phyloP scores from a whole-genome alignment of 2,329 filamentous ascomycete genomes.

The Dactylellina drechsleri region DNA sequence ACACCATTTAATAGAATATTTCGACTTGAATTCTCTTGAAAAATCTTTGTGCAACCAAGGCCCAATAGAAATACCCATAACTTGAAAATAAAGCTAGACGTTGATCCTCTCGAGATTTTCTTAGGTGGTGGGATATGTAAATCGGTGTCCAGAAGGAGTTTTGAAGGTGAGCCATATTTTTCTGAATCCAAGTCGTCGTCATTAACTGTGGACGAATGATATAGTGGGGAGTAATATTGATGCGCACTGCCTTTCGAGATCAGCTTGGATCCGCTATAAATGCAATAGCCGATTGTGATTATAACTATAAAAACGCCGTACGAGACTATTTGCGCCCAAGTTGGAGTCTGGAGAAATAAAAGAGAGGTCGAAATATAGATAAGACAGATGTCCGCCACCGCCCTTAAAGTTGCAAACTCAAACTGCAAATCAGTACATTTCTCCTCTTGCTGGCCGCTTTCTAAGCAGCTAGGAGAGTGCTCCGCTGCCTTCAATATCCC shows the following conservation, averaged over 20 bases:
- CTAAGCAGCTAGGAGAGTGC: not conserved
- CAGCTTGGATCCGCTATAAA: too few relatives aligned
- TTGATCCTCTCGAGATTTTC: not conserved
- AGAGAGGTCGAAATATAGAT: constrained; percentile 26
- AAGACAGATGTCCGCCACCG: constrained; percentile 12
- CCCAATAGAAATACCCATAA: constrained; percentile 45
- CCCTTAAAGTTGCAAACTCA: constrained; percentile 23
- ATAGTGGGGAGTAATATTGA: not conserved
- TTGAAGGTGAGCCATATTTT: constrained; percentile 14
- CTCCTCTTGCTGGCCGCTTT: not conserved
- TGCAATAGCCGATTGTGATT: not conserved
- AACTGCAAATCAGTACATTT: constrained; percentile 1
- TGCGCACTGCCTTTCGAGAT: too few relatives aligned
- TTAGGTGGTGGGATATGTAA: not conserved
- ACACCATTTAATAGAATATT: not conserved
- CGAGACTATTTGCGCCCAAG: constrained; percentile 40
- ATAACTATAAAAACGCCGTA: constrained; percentile 3
- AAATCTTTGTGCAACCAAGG: constrained; percentile 23
- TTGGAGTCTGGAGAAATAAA: constrained; percentile 42
- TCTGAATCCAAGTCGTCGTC: constrained; percentile 18
- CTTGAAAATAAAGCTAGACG: constrained; percentile 8
- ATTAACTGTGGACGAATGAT: not conserved
- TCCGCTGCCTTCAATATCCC: constrained; percentile 13
- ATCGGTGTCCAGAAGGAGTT: constrained; percentile 6
- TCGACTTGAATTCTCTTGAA: not conserved